A percentile compares a stretch with the other conserved stretches of the same genome.
Conservation (phyloP, 129 eudicot genomes). For the Pseudognaphalium luteoalbum region DNA sequence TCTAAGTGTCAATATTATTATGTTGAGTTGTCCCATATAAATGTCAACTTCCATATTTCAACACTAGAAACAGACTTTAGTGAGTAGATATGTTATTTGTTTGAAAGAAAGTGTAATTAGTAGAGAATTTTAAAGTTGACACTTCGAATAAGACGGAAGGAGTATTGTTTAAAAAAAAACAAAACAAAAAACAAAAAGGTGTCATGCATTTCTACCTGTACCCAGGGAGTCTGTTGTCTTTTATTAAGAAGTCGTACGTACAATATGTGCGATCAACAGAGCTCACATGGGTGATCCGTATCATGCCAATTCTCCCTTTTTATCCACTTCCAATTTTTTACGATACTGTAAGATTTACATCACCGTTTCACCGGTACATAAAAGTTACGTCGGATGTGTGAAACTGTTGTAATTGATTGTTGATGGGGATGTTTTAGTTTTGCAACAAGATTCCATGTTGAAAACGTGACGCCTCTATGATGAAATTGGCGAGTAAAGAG, state of each 20-base stretch:
- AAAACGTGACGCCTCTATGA: neutral
- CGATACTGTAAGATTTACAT: neutral
- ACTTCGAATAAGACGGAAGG: too few relatives aligned
- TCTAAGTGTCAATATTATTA: too few relatives aligned
- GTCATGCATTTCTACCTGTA: slow-evolving; percentile 7
- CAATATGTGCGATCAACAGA: slow-evolving; percentile 18
- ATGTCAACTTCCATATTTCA: too few relatives aligned
- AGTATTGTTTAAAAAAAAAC: neutral
- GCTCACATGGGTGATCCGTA: slow-evolving; percentile 23
- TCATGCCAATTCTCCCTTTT: slow-evolving; percentile 2
- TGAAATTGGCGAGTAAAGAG: neutral
- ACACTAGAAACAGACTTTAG: too few relatives aligned
- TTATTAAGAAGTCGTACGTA: slow-evolving; percentile 23
- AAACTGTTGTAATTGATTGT: neutral
- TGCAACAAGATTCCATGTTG: neutral
- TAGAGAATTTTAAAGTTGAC: too few relatives aligned
- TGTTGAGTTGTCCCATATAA: too few relatives aligned
- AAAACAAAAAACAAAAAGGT: slow-evolving; percentile 11
- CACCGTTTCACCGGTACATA: neutral
- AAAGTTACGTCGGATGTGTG: neutral
- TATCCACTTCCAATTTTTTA: neutral
- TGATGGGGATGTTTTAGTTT: neutral
- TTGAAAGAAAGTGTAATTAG: too few relatives aligned
- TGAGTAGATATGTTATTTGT: too few relatives aligned
- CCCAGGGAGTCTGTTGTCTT: slow-evolving; percentile 20